Percentiles rank a stretch among this genome's conserved stretches.
Conservation (phyloP, 2,329 filamentous ascomycete genomes). For the Nemania sp. region DNA sequence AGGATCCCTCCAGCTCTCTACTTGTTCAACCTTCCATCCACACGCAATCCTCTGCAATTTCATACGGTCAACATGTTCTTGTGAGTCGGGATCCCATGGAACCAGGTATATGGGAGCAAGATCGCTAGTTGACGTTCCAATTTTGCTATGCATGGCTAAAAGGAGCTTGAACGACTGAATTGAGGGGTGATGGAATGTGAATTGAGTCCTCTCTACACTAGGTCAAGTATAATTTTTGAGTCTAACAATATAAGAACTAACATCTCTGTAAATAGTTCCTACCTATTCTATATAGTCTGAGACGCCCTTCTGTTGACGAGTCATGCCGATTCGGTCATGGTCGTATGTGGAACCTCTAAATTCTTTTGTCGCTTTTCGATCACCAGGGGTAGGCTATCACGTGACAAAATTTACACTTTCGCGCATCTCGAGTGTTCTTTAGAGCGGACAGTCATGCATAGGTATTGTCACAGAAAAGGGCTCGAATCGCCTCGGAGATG, state of each 20-base stretch:
- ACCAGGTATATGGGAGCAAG: conserved; percentile 30
- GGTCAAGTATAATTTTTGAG: neutral
- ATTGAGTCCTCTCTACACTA: neutral
- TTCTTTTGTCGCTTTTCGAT: neutral
- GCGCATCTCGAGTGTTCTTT: too few species aligned
- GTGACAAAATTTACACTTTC: neutral
- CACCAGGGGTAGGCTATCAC: neutral
- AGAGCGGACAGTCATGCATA: too few species aligned
- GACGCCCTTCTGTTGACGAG: too few species aligned
- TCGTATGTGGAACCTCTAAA: neutral
- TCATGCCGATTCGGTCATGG: neutral
- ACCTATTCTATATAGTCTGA: too few species aligned
- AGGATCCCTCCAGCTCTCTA: conserved; percentile 36
- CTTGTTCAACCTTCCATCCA: conserved; percentile 40
- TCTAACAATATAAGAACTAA: neutral
- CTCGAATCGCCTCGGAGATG: neutral
- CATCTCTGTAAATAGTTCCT: too few species aligned
- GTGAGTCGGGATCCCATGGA: conserved; percentile 42
- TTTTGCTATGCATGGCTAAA: conserved; percentile 2
- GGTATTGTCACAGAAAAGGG: neutral
- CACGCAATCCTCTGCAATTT: conserved; percentile 40
- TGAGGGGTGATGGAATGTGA: neutral
- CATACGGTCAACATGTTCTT: conserved; percentile 42
- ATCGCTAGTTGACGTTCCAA: neutral
- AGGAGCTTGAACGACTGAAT: neutral